Conservation (phyloP, 2,329 filamentous ascomycete genomes). For the Paecilomyces variotii region DNA sequence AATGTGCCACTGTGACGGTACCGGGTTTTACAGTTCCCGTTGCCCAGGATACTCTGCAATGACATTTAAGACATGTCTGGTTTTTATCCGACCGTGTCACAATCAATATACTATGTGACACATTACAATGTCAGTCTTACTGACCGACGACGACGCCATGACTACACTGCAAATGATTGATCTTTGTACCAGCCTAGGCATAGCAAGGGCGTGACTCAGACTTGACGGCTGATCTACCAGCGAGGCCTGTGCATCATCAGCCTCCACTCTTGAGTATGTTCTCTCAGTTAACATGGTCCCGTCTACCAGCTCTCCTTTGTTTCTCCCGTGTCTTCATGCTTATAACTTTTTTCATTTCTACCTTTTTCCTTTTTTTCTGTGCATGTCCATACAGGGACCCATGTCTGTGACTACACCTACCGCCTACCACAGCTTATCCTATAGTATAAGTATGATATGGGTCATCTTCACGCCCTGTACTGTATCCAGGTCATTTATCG, state of each 20-base stretch:
- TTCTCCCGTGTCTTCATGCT: not conserved
- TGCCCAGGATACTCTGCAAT: not conserved
- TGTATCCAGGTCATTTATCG: not conserved
- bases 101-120: not conserved
- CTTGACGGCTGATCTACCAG: not conserved
- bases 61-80: not conserved
- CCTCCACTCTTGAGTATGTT: not conserved
- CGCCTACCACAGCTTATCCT: not conserved
- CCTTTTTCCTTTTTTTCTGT: not conserved
- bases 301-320: not conserved
- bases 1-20: slow-evolving; percentile 32
- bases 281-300: not conserved
- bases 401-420: not conserved
- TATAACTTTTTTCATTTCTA: not conserved
- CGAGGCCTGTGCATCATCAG: not conserved
- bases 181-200: not conserved
- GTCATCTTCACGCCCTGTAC: not conserved
- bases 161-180: not conserved
- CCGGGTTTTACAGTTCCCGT: not conserved
- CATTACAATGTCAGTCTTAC: not conserved
- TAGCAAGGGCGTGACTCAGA: not conserved
- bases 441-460: not conserved
- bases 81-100: not conserved
- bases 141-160: not conserved
- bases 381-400: not conserved